These are phyloP conservation scores for Daldinia caldariorum DNA, from an alignment of 495 filamentous ascomycete species.

Conservation along the genomic window DNA sequence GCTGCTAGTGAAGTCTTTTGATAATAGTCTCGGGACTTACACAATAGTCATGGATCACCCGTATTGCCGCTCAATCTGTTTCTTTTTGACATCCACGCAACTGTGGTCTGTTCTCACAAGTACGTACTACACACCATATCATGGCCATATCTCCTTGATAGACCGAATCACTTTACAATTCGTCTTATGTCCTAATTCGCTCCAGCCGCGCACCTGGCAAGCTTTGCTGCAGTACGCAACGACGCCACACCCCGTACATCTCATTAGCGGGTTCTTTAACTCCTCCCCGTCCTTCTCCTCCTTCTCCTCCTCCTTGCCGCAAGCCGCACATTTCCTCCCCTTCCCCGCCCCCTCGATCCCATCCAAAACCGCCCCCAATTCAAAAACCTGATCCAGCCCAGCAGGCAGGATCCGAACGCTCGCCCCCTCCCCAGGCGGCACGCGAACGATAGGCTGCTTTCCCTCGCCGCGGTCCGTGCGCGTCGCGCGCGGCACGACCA, in stretches of 20 bases:
- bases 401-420: conserved; percentile 47
- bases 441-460: conserved; percentile 50
- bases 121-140: not conserved
- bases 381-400: conserved; percentile 45
- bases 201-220: conserved; percentile 57
- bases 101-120: conserved; percentile 2
- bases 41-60: not conserved
- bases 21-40: not conserved
- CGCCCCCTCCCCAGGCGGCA: conserved; percentile 35
- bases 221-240: conserved; percentile 56
- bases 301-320: conserved; percentile 39
- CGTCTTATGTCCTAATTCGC: conserved; percentile 53
- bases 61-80: too few species aligned
- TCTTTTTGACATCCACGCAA: too few species aligned
- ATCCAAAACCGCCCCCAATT: conserved; percentile 42
- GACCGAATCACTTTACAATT: conserved; percentile 56
- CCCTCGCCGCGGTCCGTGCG: conserved; percentile 47
- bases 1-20: not conserved
- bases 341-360: conserved; percentile 23
- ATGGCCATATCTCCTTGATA: conserved; percentile 52
- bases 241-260: conserved; percentile 55
- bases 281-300: conserved; percentile 17
- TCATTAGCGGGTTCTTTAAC: conserved; percentile 36
- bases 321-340: conserved; percentile 35
- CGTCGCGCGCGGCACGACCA: conserved; percentile 47